Conservation (phyloP, 2,329 filamentous ascomycete species). For the Endoconidiophora polonica region DNA sequence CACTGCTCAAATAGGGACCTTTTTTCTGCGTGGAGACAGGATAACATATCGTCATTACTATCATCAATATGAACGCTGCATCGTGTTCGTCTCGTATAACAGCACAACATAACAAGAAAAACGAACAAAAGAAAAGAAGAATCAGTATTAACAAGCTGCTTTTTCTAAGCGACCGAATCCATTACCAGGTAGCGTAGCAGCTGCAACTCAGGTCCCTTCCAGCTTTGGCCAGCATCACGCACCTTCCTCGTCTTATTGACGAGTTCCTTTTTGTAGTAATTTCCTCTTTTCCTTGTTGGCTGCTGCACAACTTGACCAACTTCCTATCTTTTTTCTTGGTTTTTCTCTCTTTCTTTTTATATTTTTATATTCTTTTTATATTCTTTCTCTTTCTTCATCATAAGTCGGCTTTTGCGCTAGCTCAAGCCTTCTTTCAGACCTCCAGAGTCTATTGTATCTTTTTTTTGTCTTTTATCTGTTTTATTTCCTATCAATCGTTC, state of each 20-base stretch:
- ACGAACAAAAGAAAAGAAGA: too few relatives aligned
- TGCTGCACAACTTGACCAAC: too few relatives aligned
- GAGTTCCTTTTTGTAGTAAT: neutral
- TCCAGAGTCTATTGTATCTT: conserved; percentile 1
- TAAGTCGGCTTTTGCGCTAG: neutral
- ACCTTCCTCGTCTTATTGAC: neutral
- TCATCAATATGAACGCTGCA: too few relatives aligned
- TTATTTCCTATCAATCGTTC: conserved; percentile 1
- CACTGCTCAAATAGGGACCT: too few relatives aligned
- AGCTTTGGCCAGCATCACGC: conserved; percentile 2
- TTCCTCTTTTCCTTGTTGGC: conserved; percentile 1
- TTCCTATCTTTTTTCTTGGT: neutral
- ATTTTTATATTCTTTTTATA: conserved; percentile 14
- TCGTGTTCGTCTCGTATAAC: too few relatives aligned
- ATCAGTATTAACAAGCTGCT: too few relatives aligned
- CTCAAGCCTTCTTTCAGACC: conserved; percentile 10
- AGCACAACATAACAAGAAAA: too few relatives aligned
- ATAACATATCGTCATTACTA: too few relatives aligned
- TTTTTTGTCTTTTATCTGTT: conserved; percentile 1
- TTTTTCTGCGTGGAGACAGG: too few relatives aligned
- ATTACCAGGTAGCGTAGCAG: neutral
- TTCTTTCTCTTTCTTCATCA: conserved; percentile 12
- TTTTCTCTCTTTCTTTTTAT: conserved; percentile 9
- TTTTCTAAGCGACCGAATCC: neutral
- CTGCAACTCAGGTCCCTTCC: neutral